phyloP scores from a whole-genome alignment of 768 basidiomycete genomes.

The Amanita thiersii region DNA sequence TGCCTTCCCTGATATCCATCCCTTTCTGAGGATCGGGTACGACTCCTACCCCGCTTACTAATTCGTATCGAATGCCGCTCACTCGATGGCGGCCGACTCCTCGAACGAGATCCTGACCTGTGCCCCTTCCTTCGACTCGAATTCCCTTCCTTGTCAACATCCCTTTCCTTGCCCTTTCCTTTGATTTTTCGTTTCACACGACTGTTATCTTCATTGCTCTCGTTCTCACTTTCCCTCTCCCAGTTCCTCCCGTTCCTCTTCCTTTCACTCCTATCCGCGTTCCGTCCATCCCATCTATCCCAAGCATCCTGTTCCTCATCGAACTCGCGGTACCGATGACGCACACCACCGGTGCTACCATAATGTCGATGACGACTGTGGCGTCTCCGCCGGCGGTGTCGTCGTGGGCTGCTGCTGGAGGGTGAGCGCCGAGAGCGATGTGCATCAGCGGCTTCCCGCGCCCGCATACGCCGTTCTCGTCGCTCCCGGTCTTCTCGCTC shows the following conservation, averaged over 20 bases:
- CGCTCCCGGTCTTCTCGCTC: constrained; percentile 62
- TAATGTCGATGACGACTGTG: background rate
- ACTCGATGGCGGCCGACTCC: background rate
- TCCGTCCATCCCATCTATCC: constrained; percentile 50
- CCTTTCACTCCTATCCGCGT: constrained; percentile 33
- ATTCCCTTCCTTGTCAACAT: constrained; percentile 21
- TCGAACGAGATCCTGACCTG: constrained; percentile 18
- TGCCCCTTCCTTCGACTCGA: constrained; percentile 17
- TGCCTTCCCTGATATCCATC: background rate
- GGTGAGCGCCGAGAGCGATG: constrained; percentile 38
- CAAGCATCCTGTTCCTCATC: constrained; percentile 29
- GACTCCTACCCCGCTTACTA: constrained; percentile 5
- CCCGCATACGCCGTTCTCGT: constrained; percentile 52
- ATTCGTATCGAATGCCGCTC: constrained; percentile 3
- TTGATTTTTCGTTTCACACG: constrained; percentile 1
- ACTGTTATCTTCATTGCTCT: constrained; percentile 23
- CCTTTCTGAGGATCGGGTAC: background rate
- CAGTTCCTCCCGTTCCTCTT: constrained; percentile 30
- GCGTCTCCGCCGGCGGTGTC: background rate
- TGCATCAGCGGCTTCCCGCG: constrained; percentile 70
- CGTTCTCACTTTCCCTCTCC: constrained; percentile 30
- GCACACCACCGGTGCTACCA: constrained; percentile 11
- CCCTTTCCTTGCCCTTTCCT: constrained; percentile 7
- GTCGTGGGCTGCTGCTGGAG: constrained; percentile 1
- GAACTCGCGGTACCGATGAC: background rate